phyloP scores from a whole-genome alignment of 2,329 filamentous ascomycete species.

The Blumeria graminis region DNA sequence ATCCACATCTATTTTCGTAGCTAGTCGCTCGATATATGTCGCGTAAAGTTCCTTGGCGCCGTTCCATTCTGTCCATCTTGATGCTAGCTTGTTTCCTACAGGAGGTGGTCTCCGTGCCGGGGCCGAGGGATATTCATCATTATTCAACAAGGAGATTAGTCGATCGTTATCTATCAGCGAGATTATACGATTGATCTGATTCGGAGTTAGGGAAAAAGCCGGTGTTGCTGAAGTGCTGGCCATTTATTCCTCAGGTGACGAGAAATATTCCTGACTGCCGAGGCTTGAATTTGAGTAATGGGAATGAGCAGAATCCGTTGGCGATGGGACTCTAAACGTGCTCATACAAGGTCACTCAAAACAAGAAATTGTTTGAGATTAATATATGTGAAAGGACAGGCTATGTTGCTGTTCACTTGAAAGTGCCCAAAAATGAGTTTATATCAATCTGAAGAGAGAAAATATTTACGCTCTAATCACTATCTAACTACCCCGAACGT shows the following conservation, averaged over 20 bases:
- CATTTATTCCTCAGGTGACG: background rate
- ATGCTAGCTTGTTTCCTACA: background rate
- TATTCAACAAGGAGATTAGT: background rate
- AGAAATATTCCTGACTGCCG: background rate
- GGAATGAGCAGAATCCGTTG: background rate
- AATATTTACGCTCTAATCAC: too few species aligned
- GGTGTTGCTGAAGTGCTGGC: background rate
- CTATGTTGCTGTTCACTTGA: too few species aligned
- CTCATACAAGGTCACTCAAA: background rate
- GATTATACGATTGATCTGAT: background rate
- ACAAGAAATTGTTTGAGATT: too few species aligned
- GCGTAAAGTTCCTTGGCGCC: background rate
- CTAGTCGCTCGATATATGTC: background rate
- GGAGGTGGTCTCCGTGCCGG: background rate
- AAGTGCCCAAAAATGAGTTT: too few species aligned
- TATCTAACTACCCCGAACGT: too few species aligned
- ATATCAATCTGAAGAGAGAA: too few species aligned
- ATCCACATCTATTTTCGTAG: background rate
- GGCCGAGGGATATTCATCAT: background rate
- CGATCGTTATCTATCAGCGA: background rate
- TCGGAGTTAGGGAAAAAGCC: background rate
- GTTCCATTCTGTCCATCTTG: background rate
- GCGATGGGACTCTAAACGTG: background rate
- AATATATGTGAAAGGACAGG: too few species aligned
- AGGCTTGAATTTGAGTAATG: background rate